Conservation (phyloP, 139 green algal genomes). For the Coccomyxa sp. region DNA sequence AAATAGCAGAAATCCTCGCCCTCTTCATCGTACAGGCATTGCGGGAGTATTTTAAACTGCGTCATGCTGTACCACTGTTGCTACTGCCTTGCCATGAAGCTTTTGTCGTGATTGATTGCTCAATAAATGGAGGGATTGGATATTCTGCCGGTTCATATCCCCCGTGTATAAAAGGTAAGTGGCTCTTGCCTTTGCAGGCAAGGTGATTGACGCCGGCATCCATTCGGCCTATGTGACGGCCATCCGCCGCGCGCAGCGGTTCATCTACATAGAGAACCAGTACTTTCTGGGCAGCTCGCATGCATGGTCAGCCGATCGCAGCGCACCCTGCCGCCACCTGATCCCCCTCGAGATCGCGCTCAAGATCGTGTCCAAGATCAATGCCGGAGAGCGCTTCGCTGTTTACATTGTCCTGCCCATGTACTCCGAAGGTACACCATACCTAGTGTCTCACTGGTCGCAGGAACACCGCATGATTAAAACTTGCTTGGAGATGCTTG, state of each 20-base stretch:
- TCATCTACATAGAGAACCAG: slow-evolving; percentile 71
- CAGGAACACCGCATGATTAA: too few species aligned
- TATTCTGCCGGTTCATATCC: too few species aligned
- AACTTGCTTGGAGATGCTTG: too few species aligned
- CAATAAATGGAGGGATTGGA: too few species aligned
- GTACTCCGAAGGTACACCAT: slow-evolving; percentile 45
- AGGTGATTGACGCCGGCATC: slow-evolving; percentile 25
- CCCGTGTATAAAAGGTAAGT: neutral
- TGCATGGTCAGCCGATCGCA: slow-evolving; percentile 29
- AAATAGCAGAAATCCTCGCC: too few species aligned
- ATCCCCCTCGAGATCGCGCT: slow-evolving; percentile 50
- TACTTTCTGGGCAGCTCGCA: slow-evolving; percentile 63
- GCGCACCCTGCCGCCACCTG: slow-evolving; percentile 26
- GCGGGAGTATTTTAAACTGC: too few species aligned
- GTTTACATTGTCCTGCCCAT: slow-evolving; percentile 52
- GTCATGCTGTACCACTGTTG: too few species aligned
- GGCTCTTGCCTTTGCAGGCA: neutral
- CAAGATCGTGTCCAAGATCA: slow-evolving; percentile 61
- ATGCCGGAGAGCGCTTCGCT: slow-evolving; percentile 41
- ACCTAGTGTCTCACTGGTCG: too few species aligned
- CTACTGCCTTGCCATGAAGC: too few species aligned
- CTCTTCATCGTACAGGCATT: too few species aligned
- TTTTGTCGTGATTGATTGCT: too few species aligned
- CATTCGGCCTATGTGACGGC: slow-evolving; percentile 46
- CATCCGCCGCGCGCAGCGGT: slow-evolving; percentile 51